Evolutionary conservation across 2,329 filamentous ascomycete genomes (phyloP), one percentile per base, ranked within the genome.

Genomic region (Claviceps monticola): DNA sequence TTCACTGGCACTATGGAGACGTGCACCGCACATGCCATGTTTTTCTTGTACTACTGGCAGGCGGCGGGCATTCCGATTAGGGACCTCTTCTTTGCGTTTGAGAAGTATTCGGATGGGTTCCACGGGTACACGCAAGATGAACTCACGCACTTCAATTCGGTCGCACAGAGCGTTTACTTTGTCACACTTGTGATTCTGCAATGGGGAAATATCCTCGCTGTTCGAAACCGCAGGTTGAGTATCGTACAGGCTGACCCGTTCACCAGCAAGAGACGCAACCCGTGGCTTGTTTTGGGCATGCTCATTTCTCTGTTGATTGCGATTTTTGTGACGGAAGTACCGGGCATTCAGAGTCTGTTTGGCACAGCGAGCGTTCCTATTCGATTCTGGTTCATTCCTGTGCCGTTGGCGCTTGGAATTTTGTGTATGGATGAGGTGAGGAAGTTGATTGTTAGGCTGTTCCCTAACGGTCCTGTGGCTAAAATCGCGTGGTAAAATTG

Each of bases 1-100:
- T 75, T 78, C 55, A 70, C 71, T 2, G 75, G 75, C 34, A 67
- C 70, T 38, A 71, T 77, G 66, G 75, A 78, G 55, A 72, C 74
- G 0, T 53, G 72, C 51, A 68, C 63, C 4, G 73, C 75, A 0
- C 74, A 76, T 51, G 54, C 69, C 55, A 78, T 78, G 74, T 77
- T 72, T 61, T 78, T 76, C 64, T 56, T 76, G 0, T 78, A 78
- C 64, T 69, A 73, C 66, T 75, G 68, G 62, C 66, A 61, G 13
- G 60, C 71, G 43, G 73, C 74, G 1, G 66, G 69, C 6, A 75
- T 79, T 38, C 70, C 75, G 0, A 62, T 74, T 45, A 59, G 60
- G 13, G 66, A 71, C 6, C 69, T 79, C 11, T 70, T 76, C 57
- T 74, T 78, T 58, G 64, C 71, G 0, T 78, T 74, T 42, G 72